phyloP scores from a whole-genome alignment of 257 asterid species.

The Ilex aquifolium region DNA sequence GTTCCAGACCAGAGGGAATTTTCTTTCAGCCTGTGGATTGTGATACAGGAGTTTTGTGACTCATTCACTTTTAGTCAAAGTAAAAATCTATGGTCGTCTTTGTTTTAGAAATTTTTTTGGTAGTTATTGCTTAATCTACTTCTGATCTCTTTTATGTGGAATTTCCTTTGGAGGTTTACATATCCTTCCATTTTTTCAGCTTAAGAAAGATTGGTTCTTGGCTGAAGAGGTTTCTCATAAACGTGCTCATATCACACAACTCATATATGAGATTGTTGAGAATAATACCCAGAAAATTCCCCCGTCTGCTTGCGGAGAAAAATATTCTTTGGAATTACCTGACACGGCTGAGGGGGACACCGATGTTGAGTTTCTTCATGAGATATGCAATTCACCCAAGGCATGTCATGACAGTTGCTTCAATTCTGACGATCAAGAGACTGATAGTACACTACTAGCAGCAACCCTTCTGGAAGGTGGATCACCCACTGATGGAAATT shows the following conservation, averaged over 20 bases:
- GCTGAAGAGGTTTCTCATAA: conserved; percentile 77
- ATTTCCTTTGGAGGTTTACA: neutral
- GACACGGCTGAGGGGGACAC: conserved; percentile 21
- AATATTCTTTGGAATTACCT: conserved; percentile 9
- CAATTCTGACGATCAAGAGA: conserved; percentile 18
- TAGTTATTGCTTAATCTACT: too few species aligned
- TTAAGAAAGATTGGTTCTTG: conserved; percentile 60
- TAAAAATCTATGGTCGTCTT: too few species aligned
- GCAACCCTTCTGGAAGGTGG: conserved; percentile 10
- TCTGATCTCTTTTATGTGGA: too few species aligned
- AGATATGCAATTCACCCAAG: conserved; percentile 18
- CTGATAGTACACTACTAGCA: conserved; percentile 11
- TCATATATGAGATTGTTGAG: conserved; percentile 40
- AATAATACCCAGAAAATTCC: conserved; percentile 35
- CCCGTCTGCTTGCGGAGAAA: conserved; percentile 16
- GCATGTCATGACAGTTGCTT: conserved; percentile 18
- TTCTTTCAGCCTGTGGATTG: too few species aligned
- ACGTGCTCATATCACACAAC: conserved; percentile 52
- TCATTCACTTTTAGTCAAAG: too few species aligned
- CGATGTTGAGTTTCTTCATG: conserved; percentile 15
- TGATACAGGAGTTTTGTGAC: too few species aligned
- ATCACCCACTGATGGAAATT: conserved; percentile 11
- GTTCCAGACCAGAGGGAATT: too few species aligned
- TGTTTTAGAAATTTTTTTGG: too few species aligned
- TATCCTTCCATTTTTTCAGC: conserved; percentile 41